Conservation (phyloP, 73 alveolate genomes). For the Durusdinium trenchii region DNA sequence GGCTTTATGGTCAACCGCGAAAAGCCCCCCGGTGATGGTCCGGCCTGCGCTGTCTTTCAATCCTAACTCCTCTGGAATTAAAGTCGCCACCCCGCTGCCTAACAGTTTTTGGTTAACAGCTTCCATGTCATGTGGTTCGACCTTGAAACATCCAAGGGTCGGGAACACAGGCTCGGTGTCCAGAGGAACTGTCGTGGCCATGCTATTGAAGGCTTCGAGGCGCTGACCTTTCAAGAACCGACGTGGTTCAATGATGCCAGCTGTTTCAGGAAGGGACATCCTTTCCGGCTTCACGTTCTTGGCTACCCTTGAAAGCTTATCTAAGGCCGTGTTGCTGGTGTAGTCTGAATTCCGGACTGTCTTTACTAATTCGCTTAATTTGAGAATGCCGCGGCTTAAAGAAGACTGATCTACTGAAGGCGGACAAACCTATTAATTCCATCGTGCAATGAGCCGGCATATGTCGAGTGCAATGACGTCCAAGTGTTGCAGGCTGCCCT, state of each 20-base stretch:
- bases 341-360: background rate
- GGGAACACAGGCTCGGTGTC: background rate
- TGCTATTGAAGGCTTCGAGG: background rate
- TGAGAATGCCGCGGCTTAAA: background rate
- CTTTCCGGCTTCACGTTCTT: slow-evolving; percentile 19
- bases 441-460: slow-evolving; percentile 11
- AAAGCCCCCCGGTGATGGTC: slow-evolving; percentile 5
- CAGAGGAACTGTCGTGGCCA: background rate
- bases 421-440: slow-evolving; percentile 3
- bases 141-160: background rate
- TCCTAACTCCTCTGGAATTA: background rate
- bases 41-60: background rate
- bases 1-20: slow-evolving; percentile 19
- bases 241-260: background rate
- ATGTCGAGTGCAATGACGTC: background rate
- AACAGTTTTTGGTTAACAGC: background rate
- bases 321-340: background rate
- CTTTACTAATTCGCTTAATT: background rate
- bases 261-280: slow-evolving; percentile 24
- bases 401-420: background rate
- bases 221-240: background rate
- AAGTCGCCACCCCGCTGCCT: background rate
- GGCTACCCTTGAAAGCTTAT: background rate
- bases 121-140: background rate
- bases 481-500: background rate